Conservation (phyloP, 768 basidiomycete species). For the Phylloporus sp. region DNA sequence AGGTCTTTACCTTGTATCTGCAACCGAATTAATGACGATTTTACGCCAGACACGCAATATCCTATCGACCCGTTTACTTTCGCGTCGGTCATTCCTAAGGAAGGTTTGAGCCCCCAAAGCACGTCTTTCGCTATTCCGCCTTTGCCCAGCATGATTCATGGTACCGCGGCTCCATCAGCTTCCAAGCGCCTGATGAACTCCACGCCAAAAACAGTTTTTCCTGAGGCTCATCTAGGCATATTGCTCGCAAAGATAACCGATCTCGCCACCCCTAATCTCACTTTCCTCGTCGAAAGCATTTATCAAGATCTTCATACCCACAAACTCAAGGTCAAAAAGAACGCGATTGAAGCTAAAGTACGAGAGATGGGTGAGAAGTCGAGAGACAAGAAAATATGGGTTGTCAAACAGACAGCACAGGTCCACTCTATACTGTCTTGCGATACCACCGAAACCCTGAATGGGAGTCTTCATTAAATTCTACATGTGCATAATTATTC, state of each 20-base stretch:
- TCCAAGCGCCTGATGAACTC: conserved; percentile 25
- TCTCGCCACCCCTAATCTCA: conserved; percentile 57
- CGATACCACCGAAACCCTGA: background rate
- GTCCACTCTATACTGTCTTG: background rate
- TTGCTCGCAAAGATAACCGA: conserved; percentile 60
- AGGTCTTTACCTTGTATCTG: conserved; percentile 1
- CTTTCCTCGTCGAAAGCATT: conserved; percentile 66
- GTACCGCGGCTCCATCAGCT: conserved; percentile 15
- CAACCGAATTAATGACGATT: conserved; percentile 1
- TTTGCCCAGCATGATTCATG: conserved; percentile 37
- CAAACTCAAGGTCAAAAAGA: conserved; percentile 79
- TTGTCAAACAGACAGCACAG: conserved; percentile 42
- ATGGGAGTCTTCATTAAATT: conserved; percentile 11
- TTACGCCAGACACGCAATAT: conserved; percentile 61
- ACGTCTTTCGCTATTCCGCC: conserved; percentile 44
- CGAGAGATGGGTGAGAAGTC: conserved; percentile 72
- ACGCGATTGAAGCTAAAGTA: conserved; percentile 76
- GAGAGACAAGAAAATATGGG: conserved; percentile 69
- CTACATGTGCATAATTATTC: background rate
- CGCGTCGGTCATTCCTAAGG: conserved; percentile 46
- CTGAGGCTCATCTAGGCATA: conserved; percentile 55
- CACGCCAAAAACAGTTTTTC: conserved; percentile 58
- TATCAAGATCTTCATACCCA: conserved; percentile 63
- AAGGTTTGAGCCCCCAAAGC: conserved; percentile 23
- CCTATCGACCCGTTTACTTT: conserved; percentile 78